Evolutionary conservation across 1,284 basidiomycete genomes (phyloP).

Genomic region (Puccinia polysora): DNA sequence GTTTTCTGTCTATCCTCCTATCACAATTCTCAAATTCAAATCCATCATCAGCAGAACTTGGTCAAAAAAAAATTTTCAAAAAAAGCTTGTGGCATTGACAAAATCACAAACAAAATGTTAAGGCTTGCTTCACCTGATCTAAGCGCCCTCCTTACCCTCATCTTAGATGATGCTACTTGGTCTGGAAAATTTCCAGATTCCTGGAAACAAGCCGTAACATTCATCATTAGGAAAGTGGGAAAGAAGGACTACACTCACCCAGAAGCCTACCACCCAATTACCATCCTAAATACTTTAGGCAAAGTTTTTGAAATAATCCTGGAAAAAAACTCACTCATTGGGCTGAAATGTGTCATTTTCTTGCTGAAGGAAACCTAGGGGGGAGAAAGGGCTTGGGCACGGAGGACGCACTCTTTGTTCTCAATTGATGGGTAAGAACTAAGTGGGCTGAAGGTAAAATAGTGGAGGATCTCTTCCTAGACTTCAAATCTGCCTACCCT

Average conservation of each 20-base stretch:
- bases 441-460: too few relatives aligned
- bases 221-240: conserved; percentile 10
- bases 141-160: not conserved
- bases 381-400: not conserved
- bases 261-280: conserved; percentile 16
- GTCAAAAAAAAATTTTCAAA: not conserved
- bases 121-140: not conserved
- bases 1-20: not conserved
- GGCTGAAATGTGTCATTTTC: not conserved
- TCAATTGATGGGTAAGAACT: too few relatives aligned
- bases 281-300: not conserved
- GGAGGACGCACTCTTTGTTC: not conserved
- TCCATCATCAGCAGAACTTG: not conserved
- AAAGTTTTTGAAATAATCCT: not conserved
- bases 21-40: not conserved
- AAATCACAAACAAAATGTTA: not conserved
- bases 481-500: too few relatives aligned
- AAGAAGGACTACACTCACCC: conserved; percentile 9
- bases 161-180: not conserved
- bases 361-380: not conserved
- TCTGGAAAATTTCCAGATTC: not conserved
- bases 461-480: too few relatives aligned
- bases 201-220: conserved; percentile 3
- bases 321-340: not conserved
- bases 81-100: conserved; percentile 3